Base-by-base conservation (phyloP, 768 basidiomycete genomes). In the Collybiopsis confluens region DNA sequence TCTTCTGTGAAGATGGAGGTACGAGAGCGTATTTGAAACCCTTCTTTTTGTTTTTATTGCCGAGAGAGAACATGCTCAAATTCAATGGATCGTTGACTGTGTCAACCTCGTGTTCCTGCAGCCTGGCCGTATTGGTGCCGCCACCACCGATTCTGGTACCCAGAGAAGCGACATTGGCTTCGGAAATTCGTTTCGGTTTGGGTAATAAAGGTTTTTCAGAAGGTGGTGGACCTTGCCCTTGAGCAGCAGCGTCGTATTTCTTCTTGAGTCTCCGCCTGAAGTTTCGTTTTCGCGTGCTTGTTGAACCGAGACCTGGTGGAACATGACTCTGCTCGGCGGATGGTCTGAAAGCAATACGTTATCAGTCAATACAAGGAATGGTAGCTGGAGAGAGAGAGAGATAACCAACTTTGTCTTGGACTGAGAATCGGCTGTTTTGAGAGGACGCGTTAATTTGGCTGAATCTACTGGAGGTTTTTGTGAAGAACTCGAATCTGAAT, bases 1-100 rank as follows among this genome's bases (percentile, higher is more conserved):
- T 77, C 61, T 70, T 77, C 27, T 42, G 56, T 0, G 77, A 66
- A 2, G 72, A 61, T 1, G 52, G 28, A 10, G 23, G 41, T 13
- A 61, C 45, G 50, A 76, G 64, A 13, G 72, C 59, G 21, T 67
- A 61, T 48, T 70, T 74, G 62, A 78, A 80, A 15, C 73, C 76
- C 40, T 70, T 73, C 3, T 70, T 72, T 60, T 80, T 80, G 62
- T 81, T 81, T 62, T 77, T 81, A 59, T 79, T 53, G 79, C 70
- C 73, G 1, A 80, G 64, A 6, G 75, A 74, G 42, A 75, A 66
- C 66, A 69, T 68, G 57, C 66, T 62, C 13, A 53, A n/a, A n/a
- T 43, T 45, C 28, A 18, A 43, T 28, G 5, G 24, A 23, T 27
- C 50, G 26, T n/a, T 27, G 4, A 18, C 15, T 3, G 18, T n/a